A percentile compares a stretch with the other conserved stretches of the same genome.
Conservation (phyloP, 1,139 yeast species). For the Candida sp. region DNA sequence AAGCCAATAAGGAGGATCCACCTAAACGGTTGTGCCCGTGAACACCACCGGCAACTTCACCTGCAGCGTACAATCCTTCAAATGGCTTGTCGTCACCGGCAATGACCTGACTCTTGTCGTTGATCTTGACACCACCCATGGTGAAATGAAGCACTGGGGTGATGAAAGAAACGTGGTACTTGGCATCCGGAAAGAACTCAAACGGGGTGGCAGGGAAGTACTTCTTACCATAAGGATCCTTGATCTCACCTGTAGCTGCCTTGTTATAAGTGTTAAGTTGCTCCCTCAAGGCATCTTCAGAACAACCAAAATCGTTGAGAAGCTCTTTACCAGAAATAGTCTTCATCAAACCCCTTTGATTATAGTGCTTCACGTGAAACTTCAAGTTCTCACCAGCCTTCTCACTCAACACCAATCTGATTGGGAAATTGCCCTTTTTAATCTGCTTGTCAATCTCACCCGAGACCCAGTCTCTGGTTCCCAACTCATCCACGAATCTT, state of each 20-base stretch:
- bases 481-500: conserved; percentile 74
- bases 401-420: conserved; percentile 51
- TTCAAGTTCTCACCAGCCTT: conserved; percentile 47
- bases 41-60: conserved; percentile 84
- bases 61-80: conserved; percentile 73
- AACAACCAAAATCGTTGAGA: conserved; percentile 43
- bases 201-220: conserved; percentile 57
- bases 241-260: conserved; percentile 46
- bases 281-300: conserved; percentile 28
- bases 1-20: conserved; percentile 76
- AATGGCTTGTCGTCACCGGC: conserved; percentile 44
- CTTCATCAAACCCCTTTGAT: conserved; percentile 66
- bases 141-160: conserved; percentile 87
- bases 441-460: conserved; percentile 56
- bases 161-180: conserved; percentile 56
- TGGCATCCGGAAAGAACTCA: conserved; percentile 27
- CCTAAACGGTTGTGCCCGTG: conserved; percentile 82
- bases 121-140: conserved; percentile 83
- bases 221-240: conserved; percentile 54
- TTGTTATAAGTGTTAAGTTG: conserved; percentile 49
- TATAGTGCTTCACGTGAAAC: conserved; percentile 69
- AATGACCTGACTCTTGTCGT: conserved; percentile 60
- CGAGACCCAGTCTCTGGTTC: conserved; percentile 72
- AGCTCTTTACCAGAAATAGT: conserved; percentile 54
- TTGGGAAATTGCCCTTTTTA: conserved; percentile 52